A percentile compares a stretch with the other conserved stretches of the same genome.
Evolutionary conservation across 306 rosid species (phyloP).

Genomic region (Rosa persica): DNA sequence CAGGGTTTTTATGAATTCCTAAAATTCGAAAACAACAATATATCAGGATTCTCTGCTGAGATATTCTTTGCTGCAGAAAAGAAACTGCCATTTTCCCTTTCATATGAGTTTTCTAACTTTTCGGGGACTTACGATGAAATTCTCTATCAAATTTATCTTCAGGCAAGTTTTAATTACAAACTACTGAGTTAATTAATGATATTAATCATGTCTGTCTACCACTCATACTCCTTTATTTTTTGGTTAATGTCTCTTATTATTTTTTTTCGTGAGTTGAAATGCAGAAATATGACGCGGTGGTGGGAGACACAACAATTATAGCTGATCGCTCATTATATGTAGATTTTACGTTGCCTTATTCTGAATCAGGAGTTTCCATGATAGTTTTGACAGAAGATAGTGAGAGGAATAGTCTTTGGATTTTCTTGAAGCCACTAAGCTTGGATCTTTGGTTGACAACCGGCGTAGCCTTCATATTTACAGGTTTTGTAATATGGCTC

Average conservation of each 20-base stretch:
- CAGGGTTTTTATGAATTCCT: slow-evolving; percentile 24
- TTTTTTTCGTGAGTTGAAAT: background rate
- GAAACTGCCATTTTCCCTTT: slow-evolving; percentile 29
- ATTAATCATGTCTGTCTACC: background rate
- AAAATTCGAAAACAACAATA: background rate
- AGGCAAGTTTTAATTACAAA: slow-evolving; percentile 13
- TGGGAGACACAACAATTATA: slow-evolving; percentile 49
- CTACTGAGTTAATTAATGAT: background rate
- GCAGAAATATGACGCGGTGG: slow-evolving; percentile 36
- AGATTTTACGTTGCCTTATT: slow-evolving; percentile 46
- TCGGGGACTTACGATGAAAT: slow-evolving; percentile 21
- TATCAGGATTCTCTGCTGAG: slow-evolving; percentile 36
- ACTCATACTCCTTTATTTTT: background rate
- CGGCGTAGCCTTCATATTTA: slow-evolving; percentile 24
- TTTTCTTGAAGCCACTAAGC: slow-evolving; percentile 46
- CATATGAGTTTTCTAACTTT: slow-evolving; percentile 18
- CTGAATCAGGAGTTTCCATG: slow-evolving; percentile 44
- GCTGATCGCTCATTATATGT: slow-evolving; percentile 30
- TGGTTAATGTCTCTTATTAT: background rate
- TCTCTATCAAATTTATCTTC: slow-evolving; percentile 3
- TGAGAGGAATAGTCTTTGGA: slow-evolving; percentile 32
- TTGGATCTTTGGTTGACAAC: slow-evolving; percentile 41
- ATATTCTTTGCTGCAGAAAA: slow-evolving; percentile 24
- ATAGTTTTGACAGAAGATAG: slow-evolving; percentile 29
- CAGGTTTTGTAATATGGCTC: slow-evolving; percentile 35